A percentile compares a stretch with the other conserved stretches of the same genome.
phyloP scores from a whole-genome alignment of 805 yeast genomes.

The Teunomyces tritomae region DNA sequence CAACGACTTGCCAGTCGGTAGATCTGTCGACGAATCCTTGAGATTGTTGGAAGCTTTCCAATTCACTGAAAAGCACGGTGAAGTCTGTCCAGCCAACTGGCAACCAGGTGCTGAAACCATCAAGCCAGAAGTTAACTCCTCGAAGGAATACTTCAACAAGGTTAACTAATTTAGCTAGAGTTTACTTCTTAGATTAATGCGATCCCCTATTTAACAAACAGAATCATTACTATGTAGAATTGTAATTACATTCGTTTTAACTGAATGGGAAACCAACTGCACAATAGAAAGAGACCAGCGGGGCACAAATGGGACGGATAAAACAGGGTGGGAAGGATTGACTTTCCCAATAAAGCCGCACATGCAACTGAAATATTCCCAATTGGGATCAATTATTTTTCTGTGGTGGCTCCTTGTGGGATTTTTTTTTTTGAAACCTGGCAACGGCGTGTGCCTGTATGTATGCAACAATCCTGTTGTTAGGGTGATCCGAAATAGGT shows the following conservation, averaged over 20 bases:
- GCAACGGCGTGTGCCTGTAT: too few relatives aligned
- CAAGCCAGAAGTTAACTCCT: constrained; percentile 78
- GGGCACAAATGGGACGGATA: not conserved
- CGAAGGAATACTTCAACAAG: constrained; percentile 83
- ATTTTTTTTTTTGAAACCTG: too few relatives aligned
- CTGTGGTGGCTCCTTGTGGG: too few relatives aligned
- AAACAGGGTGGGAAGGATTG: not conserved
- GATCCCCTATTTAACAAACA: too few relatives aligned
- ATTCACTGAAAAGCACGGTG: constrained; percentile 98
- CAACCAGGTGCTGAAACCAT: constrained; percentile 83
- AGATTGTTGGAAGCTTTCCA: constrained; percentile 99
- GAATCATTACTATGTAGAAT: not conserved
- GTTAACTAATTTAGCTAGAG: constrained; percentile 41
- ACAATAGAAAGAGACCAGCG: not conserved
- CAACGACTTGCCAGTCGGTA: constrained; percentile 99
- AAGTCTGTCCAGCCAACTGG: constrained; percentile 99
- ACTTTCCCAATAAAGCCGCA: not conserved
- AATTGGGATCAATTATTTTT: too few relatives aligned
- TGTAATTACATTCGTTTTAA: not conserved
- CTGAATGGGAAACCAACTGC: not conserved
- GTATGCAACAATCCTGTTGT: too few relatives aligned
- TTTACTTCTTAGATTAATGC: not conserved
- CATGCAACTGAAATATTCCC: too few relatives aligned
- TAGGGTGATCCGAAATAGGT: too few relatives aligned
- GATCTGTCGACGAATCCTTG: constrained; percentile 96